Percentiles rank a stretch among this genome's conserved stretches.
Evolutionary conservation across 768 basidiomycete genomes (phyloP).

Genomic region (Termitomyces sp.): DNA sequence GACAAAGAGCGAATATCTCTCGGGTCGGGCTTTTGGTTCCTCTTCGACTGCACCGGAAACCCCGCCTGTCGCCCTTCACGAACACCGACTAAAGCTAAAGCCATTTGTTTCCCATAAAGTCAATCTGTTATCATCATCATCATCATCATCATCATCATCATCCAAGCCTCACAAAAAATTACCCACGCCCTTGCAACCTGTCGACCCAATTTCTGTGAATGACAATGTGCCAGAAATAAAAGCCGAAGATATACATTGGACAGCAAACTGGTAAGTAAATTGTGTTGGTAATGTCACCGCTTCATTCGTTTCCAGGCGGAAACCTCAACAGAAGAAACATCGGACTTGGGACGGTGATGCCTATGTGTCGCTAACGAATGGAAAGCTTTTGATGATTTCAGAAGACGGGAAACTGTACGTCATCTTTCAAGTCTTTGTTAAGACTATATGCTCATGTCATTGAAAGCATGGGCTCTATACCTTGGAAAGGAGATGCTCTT

Average conservation of each 20-base stretch:
- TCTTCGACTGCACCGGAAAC: neutral
- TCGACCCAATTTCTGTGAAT: slow-evolving; percentile 24
- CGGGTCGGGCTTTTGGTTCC: slow-evolving; percentile 56
- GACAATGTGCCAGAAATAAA: slow-evolving; percentile 12
- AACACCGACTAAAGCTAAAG: slow-evolving; percentile 9
- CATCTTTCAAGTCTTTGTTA: neutral
- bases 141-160: neutral
- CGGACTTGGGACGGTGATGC: slow-evolving; percentile 86
- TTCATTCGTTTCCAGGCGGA: slow-evolving; percentile 47
- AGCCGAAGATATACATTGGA: slow-evolving; percentile 45
- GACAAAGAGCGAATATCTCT: slow-evolving; percentile 48
- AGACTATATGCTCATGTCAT: neutral
- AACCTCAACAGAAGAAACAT: slow-evolving; percentile 67
- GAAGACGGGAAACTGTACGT: slow-evolving; percentile 68
- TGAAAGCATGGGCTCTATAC: slow-evolving; percentile 52
- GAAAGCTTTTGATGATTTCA: slow-evolving; percentile 55
- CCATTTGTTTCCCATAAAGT: slow-evolving; percentile 18
- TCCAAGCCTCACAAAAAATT: neutral
- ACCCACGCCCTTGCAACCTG: slow-evolving; percentile 29
- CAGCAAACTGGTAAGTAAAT: slow-evolving; percentile 54
- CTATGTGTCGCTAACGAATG: slow-evolving; percentile 46
- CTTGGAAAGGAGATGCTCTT: slow-evolving; percentile 55
- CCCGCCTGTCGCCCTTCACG: neutral
- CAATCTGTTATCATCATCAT: no score
- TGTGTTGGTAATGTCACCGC: neutral